Evolutionary conservation across 2,329 filamentous ascomycete genomes (phyloP).

Genomic region (Colletotrichum sp.): DNA sequence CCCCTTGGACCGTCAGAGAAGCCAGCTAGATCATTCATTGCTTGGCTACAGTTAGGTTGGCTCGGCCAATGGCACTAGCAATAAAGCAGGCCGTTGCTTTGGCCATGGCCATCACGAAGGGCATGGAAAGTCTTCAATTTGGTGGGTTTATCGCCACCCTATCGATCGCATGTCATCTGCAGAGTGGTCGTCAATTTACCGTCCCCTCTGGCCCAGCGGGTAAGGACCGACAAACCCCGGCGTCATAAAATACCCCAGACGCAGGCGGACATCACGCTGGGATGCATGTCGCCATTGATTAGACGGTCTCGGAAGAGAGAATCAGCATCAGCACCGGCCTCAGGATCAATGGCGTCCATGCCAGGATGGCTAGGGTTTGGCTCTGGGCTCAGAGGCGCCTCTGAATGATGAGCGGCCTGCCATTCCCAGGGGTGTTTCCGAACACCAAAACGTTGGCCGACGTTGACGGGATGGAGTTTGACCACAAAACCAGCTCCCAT

Average conservation of each 20-base stretch:
- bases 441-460: constrained; percentile 15
- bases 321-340: not conserved
- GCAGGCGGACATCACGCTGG: constrained; percentile 1
- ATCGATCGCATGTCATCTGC: not conserved
- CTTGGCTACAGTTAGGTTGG: not conserved
- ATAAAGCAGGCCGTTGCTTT: constrained; percentile 5
- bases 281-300: constrained; percentile 16
- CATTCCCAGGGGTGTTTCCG: constrained; percentile 16
- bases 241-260: constrained; percentile 12
- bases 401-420: not conserved
- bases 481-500: constrained; percentile 18
- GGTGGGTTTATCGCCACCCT: not conserved
- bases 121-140: not conserved
- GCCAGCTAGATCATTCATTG: constrained; percentile 5
- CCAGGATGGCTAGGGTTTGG: constrained; percentile 5
- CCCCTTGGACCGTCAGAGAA: constrained; percentile 10
- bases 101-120: constrained; percentile 1
- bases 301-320: constrained; percentile 1
- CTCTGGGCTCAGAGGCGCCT: not conserved
- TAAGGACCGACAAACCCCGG: constrained; percentile 5
- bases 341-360: not conserved
- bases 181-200: not conserved
- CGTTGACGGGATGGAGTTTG: constrained; percentile 17
- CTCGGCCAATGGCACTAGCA: not conserved
- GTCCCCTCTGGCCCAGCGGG: not conserved